Evolutionary conservation across 345 rosid genomes (phyloP), one percentile per base, ranked within the genome.

Genomic region (Citrus australasica): DNA sequence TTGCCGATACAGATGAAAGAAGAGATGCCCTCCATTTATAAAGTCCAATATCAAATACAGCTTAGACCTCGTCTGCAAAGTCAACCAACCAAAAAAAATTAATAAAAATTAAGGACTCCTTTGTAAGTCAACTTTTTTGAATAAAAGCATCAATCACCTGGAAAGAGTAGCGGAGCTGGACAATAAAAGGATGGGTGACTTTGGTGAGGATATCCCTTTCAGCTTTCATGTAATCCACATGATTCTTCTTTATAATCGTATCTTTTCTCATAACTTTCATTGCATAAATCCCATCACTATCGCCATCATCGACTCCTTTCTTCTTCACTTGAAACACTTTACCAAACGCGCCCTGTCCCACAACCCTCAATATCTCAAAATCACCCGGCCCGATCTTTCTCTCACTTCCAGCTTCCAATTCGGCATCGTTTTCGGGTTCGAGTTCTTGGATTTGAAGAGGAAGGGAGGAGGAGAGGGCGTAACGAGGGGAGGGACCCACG

Each of bases 191-290:
- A 81, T 92, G 93, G 71, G 82, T 71, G 40, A 92, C 88, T 85
- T 90, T 90, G 55, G 91, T 88, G 53, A 92, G 95, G 74, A 92
- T 90, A 80, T 92, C 91, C 80, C 92, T 82, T 84, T 90, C 95
- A 33, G 95, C 93, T 72, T 82, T 92, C 93, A 90, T 92, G 81
- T 92, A 92, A 76, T 90, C 95, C 4, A 90, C 90, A 81, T 92
- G 95, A 69, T 90, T 90, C 87, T 90, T 91, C 83, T 84, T 90
- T 21, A 91, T 90, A 24, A 91, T 90, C 28, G 81, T 83, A 6
- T 87, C 88, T 65, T 92, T 92, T 79, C 88, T 87, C 95, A 92
- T 92, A 60, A 92, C 95, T 83, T 92, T 92, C 92, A 92, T 92
- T 2, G 93, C 93, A 77, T 77, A 92, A 64, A 92, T 80, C 78